Evolutionary conservation across 2,329 filamentous ascomycete genomes (phyloP).

Genomic region (Myriosclerotinia duriaeana): DNA sequence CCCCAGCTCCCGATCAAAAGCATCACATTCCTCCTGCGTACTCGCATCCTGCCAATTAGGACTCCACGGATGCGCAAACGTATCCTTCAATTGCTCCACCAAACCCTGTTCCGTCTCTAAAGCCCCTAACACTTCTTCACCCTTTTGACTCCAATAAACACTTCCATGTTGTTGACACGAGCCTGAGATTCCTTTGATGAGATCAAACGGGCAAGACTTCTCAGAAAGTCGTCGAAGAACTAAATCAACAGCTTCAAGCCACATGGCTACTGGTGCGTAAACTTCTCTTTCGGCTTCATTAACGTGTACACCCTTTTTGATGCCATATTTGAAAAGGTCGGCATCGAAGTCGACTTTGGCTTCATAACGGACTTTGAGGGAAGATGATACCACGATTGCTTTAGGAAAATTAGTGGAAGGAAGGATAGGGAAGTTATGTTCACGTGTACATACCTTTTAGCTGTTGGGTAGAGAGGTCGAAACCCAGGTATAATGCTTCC

Average conservation of each 20-base stretch:
- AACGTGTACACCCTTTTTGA: slow-evolving; percentile 83
- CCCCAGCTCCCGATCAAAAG: slow-evolving; percentile 74
- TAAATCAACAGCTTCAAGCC: slow-evolving; percentile 88
- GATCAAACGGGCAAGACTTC: slow-evolving; percentile 68
- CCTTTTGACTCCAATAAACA: slow-evolving; percentile 81
- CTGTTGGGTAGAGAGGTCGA: slow-evolving; percentile 96
- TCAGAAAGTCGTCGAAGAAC: slow-evolving; percentile 72
- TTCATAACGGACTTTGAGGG: slow-evolving; percentile 76
- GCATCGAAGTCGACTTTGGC: slow-evolving; percentile 95
- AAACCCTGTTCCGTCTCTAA: slow-evolving; percentile 63
- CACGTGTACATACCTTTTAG: slow-evolving; percentile 67
- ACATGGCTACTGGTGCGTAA: slow-evolving; percentile 89
- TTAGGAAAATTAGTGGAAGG: slow-evolving; percentile 28
- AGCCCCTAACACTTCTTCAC: slow-evolving; percentile 60
- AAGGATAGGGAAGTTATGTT: slow-evolving; percentile 19
- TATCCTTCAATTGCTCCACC: slow-evolving; percentile 65
- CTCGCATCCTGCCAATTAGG: slow-evolving; percentile 99
- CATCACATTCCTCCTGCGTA: slow-evolving; percentile 87
- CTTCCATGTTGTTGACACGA: slow-evolving; percentile 98
- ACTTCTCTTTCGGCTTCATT: slow-evolving; percentile 84
- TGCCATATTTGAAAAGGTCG: slow-evolving; percentile 74
- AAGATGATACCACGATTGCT: slow-evolving; percentile 82
- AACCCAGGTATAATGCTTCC: slow-evolving; percentile 77
- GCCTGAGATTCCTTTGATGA: slow-evolving; percentile 79
- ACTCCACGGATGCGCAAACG: slow-evolving; percentile 81